Evolutionary conservation across 2,329 filamentous ascomycete species (phyloP).

Genomic region (Cladophialophora psammophila): DNA sequence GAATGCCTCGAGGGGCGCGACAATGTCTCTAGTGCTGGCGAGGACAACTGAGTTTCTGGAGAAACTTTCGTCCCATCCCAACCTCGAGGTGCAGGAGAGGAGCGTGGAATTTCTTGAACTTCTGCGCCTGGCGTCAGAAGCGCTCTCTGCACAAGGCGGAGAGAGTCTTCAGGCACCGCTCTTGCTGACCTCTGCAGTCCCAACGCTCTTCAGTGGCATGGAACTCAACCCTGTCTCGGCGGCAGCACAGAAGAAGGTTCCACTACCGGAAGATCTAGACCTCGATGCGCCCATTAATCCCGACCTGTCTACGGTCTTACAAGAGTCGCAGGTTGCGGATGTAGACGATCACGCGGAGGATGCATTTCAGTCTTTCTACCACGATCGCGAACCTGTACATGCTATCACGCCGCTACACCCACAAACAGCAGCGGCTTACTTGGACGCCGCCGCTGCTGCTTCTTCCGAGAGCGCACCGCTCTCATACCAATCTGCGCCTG

Average conservation of each 20-base stretch:
- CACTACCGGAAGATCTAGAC: conserved; percentile 76
- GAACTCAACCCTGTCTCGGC: conserved; percentile 90
- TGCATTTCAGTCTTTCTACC: conserved; percentile 54
- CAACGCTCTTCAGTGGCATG: conserved; percentile 82
- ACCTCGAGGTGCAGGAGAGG: conserved; percentile 91
- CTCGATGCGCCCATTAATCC: conserved; percentile 83
- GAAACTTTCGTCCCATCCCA: conserved; percentile 78
- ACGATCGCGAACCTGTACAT: conserved; percentile 43
- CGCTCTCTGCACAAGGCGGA: conserved; percentile 52
- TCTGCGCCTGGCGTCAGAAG: conserved; percentile 84
- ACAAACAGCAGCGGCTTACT: conserved; percentile 21
- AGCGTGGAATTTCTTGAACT: conserved; percentile 92
- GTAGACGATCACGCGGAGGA: conserved; percentile 59
- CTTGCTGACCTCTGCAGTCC: conserved; percentile 88
- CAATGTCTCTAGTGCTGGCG: conserved; percentile 77
- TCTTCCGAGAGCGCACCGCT: conserved; percentile 33
- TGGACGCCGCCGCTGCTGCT: conserved; percentile 17
- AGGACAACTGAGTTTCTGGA: conserved; percentile 84
- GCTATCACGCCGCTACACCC: conserved; percentile 35
- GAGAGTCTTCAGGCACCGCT: conserved; percentile 70
- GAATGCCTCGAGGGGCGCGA: conserved; percentile 76
- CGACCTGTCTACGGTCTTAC: conserved; percentile 72
- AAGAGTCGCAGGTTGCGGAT: conserved; percentile 49
- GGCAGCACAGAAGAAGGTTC: conserved; percentile 85
- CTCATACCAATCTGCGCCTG: conserved; percentile 63